Evolutionary conservation across 2,329 filamentous ascomycete genomes (phyloP).

Genomic region (Aspergillus fischeri): DNA sequence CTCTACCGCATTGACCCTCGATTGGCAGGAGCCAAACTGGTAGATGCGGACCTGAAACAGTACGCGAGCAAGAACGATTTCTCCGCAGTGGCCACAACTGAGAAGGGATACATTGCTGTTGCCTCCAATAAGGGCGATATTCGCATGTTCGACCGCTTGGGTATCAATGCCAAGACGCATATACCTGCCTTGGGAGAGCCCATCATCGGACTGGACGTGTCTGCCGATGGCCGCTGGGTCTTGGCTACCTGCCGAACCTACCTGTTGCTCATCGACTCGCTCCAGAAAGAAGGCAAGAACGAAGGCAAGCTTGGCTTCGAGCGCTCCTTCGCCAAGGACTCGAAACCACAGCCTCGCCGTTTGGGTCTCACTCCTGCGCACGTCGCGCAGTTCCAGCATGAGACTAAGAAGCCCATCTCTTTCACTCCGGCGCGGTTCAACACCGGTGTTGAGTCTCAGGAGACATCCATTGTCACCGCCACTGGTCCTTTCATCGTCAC

Average conservation of each 20-base stretch:
- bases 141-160: constrained; percentile 90
- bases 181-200: constrained; percentile 92
- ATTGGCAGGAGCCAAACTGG: constrained; percentile 83
- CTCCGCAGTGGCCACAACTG: constrained; percentile 87
- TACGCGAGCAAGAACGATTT: constrained; percentile 98
- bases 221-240: constrained; percentile 92
- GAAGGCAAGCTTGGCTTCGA: constrained; percentile 98
- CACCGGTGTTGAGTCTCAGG: constrained; percentile 70
- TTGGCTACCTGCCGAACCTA: constrained; percentile 93
- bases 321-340: constrained; percentile 83
- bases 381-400: constrained; percentile 95
- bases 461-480: constrained; percentile 94
- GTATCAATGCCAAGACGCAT: constrained; percentile 95
- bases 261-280: constrained; percentile 83
- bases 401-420: constrained; percentile 78
- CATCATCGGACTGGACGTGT: constrained; percentile 92
- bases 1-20: constrained; percentile 93
- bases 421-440: constrained; percentile 96
- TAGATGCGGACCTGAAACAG: constrained; percentile 89
- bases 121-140: constrained; percentile 98
- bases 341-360: constrained; percentile 88
- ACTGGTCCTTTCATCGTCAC: constrained; percentile 96
- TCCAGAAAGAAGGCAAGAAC: constrained; percentile 91
- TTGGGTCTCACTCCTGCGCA: constrained; percentile 85
- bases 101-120: constrained; percentile 94